phyloP scores from a whole-genome alignment of 2,329 filamentous ascomycete species.

The Tolypocladium sp. region DNA sequence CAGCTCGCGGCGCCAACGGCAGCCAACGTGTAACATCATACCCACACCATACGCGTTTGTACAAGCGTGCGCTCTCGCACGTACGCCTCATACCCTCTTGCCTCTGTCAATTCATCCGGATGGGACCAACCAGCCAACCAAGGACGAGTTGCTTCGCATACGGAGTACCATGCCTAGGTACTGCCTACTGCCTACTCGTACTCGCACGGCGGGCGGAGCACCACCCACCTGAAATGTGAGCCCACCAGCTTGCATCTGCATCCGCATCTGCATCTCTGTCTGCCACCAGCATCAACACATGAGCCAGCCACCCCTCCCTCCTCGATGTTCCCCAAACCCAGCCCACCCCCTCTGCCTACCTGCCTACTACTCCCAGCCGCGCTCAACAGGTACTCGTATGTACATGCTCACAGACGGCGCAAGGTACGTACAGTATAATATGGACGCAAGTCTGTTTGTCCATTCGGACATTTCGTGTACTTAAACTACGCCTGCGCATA shows the following conservation, averaged over 20 bases:
- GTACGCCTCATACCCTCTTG: too few relatives aligned
- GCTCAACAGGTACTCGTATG: too few relatives aligned
- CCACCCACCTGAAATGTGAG: not conserved
- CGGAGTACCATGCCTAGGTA: too few relatives aligned
- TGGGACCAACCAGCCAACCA: not conserved
- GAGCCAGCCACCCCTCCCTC: not conserved
- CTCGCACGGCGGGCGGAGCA: not conserved
- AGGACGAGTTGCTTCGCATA: not conserved
- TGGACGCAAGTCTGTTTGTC: too few relatives aligned
- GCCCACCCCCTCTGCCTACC: too few relatives aligned
- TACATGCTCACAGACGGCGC: too few relatives aligned
- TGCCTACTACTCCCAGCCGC: too few relatives aligned
- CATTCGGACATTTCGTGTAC: not conserved
- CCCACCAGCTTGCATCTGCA: not conserved
- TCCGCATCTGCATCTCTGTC: not conserved
- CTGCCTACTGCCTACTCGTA: not conserved
- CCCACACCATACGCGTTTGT: not conserved
- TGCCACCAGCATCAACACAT: not conserved
- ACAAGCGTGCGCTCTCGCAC: too few relatives aligned
- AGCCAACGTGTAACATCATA: not conserved
- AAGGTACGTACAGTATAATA: too few relatives aligned
- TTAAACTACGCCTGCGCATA: not conserved
- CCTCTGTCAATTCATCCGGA: too few relatives aligned
- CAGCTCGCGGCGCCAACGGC: not conserved
- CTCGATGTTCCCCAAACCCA: not conserved